Evolutionary conservation across 768 basidiomycete genomes (phyloP).

Genomic region (Chlorophyllum brunneum): DNA sequence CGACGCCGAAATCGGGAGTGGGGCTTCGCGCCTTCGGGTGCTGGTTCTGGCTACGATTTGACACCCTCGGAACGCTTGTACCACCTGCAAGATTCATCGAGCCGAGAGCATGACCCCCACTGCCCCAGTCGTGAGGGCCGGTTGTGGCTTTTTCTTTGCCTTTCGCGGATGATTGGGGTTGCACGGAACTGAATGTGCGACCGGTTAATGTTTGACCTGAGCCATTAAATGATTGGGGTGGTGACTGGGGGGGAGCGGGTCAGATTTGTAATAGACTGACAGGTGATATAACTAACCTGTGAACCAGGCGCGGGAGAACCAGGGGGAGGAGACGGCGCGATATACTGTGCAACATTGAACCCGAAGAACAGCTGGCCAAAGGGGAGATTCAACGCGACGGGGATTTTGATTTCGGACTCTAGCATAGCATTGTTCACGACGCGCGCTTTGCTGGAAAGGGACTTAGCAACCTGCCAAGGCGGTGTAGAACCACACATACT

Average conservation of each 20-base stretch:
- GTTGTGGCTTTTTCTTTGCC: conserved; percentile 53
- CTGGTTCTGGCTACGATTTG: conserved; percentile 35
- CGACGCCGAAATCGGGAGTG: conserved; percentile 81
- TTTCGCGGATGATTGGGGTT: conserved; percentile 32
- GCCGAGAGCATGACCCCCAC: conserved; percentile 50
- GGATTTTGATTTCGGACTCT: conserved; percentile 73
- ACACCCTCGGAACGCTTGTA: conserved; percentile 42
- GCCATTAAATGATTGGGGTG: conserved; percentile 51
- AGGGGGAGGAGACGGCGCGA: conserved; percentile 38
- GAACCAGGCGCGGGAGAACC: conserved; percentile 28
- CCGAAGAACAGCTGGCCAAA: conserved; percentile 97
- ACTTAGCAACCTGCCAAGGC: conserved; percentile 9
- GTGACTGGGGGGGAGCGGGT: conserved; percentile 25
- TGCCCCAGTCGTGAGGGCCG: conserved; percentile 35
- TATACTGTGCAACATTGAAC: conserved; percentile 74
- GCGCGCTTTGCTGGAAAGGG: conserved; percentile 61
- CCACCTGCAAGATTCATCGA: conserved; percentile 39
- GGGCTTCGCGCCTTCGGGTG: conserved; percentile 52
- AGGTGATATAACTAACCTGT: conserved; percentile 20
- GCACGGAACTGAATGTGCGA: conserved; percentile 28
- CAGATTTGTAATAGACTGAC: background rate
- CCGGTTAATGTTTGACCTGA: conserved; percentile 67
- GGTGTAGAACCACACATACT: conserved; percentile 49
- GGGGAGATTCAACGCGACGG: conserved; percentile 86
- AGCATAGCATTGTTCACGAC: conserved; percentile 81